Evolutionary conservation across 352 stramenopile genomes (phyloP), one percentile per base, ranked within the genome.

Genomic region (Peronospora farinosa): DNA sequence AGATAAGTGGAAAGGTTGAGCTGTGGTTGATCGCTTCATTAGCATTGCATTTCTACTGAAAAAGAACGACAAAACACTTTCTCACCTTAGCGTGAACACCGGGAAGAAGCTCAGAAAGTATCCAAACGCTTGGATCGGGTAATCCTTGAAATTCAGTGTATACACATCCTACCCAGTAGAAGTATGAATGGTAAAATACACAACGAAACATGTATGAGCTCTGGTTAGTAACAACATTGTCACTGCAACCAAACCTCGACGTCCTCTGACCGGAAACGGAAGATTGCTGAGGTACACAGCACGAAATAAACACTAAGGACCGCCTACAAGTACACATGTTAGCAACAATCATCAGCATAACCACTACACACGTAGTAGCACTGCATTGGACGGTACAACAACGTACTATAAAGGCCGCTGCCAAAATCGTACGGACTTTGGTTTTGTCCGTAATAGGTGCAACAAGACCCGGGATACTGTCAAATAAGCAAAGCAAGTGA

Each of bases 61-160:
- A 23, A 10, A 13, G 10, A n/a, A 27, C 12, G 33, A 12, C 6
- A 23, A 6, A 15, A n/a, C 16, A 41, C 16, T n/a, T 12, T 51
- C 61, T 3, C 51, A 89, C 82, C 79, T 92, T 13, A 94, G 57
- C 7, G 83, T 94, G 56, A 82, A 94, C 25, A 94, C 83, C 9
- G 83, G 83, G 64, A 94, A 94, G 10, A 94, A 61, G 33, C 79
- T 92, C 35, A 94, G 63, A 51, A 94, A 94, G 57, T 94, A 94
- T 42, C 80, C 78, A 55, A 92, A 74, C 38, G 78, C 68, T 32
- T 83, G 73, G 30, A 91, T 64, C 11, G 79, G 63, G 58, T 90
- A 88, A 54, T 81, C 49, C 58, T 88, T 86, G 57, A 94, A 94
- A 66, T 94, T 94, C 47, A 94, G 81, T 37, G 83, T 92, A 63